Conservation (phyloP, 2,329 filamentous ascomycete species). For the Talaromyces funiculosus region DNA sequence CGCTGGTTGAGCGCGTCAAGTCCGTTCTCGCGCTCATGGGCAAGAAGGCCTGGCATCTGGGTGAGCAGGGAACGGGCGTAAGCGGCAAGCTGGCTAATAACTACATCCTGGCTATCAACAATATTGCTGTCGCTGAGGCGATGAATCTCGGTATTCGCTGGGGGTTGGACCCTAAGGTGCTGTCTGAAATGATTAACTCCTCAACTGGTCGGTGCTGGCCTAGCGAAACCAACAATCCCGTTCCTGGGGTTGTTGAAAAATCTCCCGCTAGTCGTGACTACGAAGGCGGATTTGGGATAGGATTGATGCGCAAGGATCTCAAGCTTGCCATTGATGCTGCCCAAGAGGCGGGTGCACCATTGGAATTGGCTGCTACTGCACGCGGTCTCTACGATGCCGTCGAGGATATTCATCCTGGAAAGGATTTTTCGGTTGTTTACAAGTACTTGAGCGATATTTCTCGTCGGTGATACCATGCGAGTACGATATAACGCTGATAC, state of each 20-base stretch:
- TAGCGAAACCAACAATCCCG: constrained; percentile 91
- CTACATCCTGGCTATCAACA: constrained; percentile 90
- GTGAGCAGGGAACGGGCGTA: constrained; percentile 75
- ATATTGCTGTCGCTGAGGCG: constrained; percentile 65
- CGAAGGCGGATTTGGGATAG: constrained; percentile 68
- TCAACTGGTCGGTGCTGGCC: constrained; percentile 96
- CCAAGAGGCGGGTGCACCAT: constrained; percentile 57
- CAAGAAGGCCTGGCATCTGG: constrained; percentile 77
- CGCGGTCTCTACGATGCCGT: constrained; percentile 63
- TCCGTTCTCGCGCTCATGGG: constrained; percentile 77
- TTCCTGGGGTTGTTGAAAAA: constrained; percentile 71
- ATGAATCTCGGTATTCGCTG: constrained; percentile 61
- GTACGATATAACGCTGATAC: neutral
- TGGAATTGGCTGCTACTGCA: constrained; percentile 60
- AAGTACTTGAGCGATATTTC: constrained; percentile 52
- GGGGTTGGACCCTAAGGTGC: constrained; percentile 58
- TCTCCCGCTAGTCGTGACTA: constrained; percentile 74
- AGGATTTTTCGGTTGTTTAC: constrained; percentile 79
- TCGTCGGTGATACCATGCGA: constrained; percentile 5
- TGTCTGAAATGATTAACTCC: constrained; percentile 84
- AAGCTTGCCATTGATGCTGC: constrained; percentile 68
- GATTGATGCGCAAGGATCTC: constrained; percentile 76
- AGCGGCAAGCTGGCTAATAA: constrained; percentile 96
- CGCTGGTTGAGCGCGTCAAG: constrained; percentile 59
- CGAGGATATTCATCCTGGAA: constrained; percentile 58